Evolutionary conservation across 2,329 filamentous ascomycete genomes (phyloP).

Genomic region (Fusarium multiceps): DNA sequence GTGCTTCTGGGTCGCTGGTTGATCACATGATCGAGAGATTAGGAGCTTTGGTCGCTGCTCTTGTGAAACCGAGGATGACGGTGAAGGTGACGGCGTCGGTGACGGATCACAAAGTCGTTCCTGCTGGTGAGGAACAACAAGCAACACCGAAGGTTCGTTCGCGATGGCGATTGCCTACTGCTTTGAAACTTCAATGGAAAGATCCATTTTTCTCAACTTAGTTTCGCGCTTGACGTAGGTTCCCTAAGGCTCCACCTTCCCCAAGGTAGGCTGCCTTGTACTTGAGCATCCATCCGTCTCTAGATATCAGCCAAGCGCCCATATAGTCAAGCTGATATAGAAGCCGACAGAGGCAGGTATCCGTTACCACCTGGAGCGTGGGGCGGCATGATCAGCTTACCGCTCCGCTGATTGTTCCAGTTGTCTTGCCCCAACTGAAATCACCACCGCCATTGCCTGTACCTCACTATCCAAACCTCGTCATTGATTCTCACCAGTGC

Average conservation of each 20-base stretch:
- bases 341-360: constrained; percentile 25
- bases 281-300: not conserved
- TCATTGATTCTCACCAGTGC: not conserved
- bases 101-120: constrained; percentile 36
- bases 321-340: constrained; percentile 9
- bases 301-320: constrained; percentile 2
- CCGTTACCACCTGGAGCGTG: constrained; percentile 14
- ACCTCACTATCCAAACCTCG: not conserved
- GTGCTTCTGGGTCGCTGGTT: constrained; percentile 19
- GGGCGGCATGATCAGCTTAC: not conserved
- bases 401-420: not conserved
- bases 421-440: not conserved
- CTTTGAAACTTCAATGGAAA: constrained; percentile 7
- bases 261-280: constrained; percentile 4
- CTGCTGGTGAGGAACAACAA: constrained; percentile 12
- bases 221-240: constrained; percentile 21
- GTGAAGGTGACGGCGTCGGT: constrained; percentile 2
- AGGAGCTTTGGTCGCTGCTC: constrained; percentile 22
- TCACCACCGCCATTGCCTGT: not conserved
- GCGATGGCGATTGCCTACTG: constrained; percentile 18
- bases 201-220: constrained; percentile 19
- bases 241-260: constrained; percentile 22
- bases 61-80: constrained; percentile 32
- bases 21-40: constrained; percentile 45
- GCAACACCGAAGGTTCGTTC: constrained; percentile 10